Evolutionary conservation across 345 rosid genomes (phyloP), one percentile per base, ranked within the genome.

Genomic region (Erucastrum elatum): DNA sequence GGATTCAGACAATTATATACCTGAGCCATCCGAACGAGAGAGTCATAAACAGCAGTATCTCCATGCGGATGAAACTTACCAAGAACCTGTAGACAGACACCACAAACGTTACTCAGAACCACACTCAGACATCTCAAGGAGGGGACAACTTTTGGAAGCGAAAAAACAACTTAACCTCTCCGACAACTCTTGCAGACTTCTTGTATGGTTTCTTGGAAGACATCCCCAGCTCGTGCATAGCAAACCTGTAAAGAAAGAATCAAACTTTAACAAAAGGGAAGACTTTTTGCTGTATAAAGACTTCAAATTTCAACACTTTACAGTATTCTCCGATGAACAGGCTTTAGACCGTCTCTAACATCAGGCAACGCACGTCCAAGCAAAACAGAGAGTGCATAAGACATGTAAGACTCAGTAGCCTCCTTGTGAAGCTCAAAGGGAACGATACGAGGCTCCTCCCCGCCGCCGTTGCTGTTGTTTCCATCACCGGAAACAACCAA

Each of bases 61-160:
- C 98, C 98, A 83, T 94, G 98, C 0, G 98, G 98, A 74, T 94
- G 98, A 72, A 92, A 94, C 74, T 94, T 94, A 76, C 98, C 98
- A 25, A 94, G 87, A 73, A 94, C 98, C 98, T 94, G 72, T 39
- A 83, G 11, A 6, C 3, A n/a, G 35, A 29, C 15, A 75, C 2
- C 72, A 80, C 65, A 79, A 44, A 4, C 7, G 29, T 46, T 49
- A 21, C 34, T 44, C 60, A 72, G 65, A 76, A 17, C 5, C 53
- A 13, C 49, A 76, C 39, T 1, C 15, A 4, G 44, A 30, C 66
- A 51, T 26, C 37, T 5, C 21, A 31, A 64, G 16, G 4, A 16
- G 59, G 51, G 12, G 2, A 63, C 4, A 41, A 58, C 49, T 16
- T 21, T 2, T 21, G 9, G 21, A 6, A 9, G 10, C 3, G 59